phyloP scores from a whole-genome alignment of 2,329 filamentous ascomycete species.

The Blastomyces gilchristii region DNA sequence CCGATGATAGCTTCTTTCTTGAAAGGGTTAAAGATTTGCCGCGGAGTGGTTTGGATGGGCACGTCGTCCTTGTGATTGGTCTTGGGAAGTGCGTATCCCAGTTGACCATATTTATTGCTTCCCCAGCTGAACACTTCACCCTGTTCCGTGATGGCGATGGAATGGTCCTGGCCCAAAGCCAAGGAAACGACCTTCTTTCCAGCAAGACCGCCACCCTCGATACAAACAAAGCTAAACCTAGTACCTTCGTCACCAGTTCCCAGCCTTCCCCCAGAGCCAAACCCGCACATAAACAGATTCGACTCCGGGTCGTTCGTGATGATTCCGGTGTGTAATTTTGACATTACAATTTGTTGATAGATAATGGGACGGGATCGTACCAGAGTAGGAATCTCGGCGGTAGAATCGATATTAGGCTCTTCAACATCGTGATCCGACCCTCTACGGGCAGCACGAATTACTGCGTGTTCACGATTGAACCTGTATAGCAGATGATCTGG shows the following conservation, averaged over 20 bases:
- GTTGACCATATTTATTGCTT: constrained; percentile 70
- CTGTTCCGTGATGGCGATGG: constrained; percentile 68
- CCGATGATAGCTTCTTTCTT: constrained; percentile 78
- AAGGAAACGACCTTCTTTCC: constrained; percentile 67
- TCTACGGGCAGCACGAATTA: constrained; percentile 28
- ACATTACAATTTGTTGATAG: constrained; percentile 74
- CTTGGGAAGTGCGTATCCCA: constrained; percentile 70
- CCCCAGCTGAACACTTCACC: constrained; percentile 97
- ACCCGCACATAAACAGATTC: constrained; percentile 86
- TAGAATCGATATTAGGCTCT: constrained; percentile 24
- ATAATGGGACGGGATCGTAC: constrained; percentile 61
- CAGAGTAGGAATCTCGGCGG: constrained; percentile 57
- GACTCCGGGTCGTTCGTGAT: constrained; percentile 77
- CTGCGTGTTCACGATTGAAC: constrained; percentile 59
- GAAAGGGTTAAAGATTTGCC: constrained; percentile 82
- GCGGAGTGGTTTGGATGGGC: constrained; percentile 67
- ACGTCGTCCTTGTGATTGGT: constrained; percentile 61
- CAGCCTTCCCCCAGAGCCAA: constrained; percentile 79
- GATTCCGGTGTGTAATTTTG: constrained; percentile 84
- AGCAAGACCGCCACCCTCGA: constrained; percentile 61
- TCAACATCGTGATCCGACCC: constrained; percentile 16
- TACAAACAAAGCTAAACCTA: constrained; percentile 71
- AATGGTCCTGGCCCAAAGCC: constrained; percentile 84
- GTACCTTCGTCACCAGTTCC: constrained; percentile 86
- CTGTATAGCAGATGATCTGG: constrained; percentile 65